Evolutionary conservation across 495 filamentous ascomycete genomes (phyloP).

Genomic region (Aspergillus homomorphus): DNA sequence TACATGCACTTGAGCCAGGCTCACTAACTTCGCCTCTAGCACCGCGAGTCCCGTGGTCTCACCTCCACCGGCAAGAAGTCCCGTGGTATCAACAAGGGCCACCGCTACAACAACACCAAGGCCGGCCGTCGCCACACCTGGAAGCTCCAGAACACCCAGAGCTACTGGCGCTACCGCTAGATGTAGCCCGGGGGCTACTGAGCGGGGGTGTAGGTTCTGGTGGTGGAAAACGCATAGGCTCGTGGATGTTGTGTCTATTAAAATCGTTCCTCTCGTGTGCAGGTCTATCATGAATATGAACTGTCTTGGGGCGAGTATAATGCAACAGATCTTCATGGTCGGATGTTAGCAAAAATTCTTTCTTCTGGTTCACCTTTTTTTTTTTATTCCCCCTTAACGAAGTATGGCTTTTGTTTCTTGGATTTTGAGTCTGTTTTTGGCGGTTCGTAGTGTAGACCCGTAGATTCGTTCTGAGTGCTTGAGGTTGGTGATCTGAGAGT

Average conservation of each 20-base stretch:
- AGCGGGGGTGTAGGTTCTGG: constrained; percentile 27
- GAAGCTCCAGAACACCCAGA: constrained; percentile 98
- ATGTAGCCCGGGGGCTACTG: constrained; percentile 18
- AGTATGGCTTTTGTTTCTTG: constrained; percentile 40
- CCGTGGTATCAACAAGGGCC: constrained; percentile 97
- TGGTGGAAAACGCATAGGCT: constrained; percentile 25
- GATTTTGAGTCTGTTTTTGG: constrained; percentile 15
- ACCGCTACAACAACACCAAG: constrained; percentile 96
- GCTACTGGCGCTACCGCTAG: constrained; percentile 83
- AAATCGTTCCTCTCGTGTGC: constrained; percentile 33
- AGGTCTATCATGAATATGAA: constrained; percentile 30
- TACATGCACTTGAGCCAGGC: background rate
- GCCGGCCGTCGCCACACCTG: constrained; percentile 97
- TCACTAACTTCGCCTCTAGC: constrained; percentile 49
- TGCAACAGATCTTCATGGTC: constrained; percentile 40
- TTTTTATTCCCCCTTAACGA: constrained; percentile 43
- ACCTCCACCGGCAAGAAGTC: constrained; percentile 99
- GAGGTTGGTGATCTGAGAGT: no score
- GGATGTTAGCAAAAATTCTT: constrained; percentile 47
- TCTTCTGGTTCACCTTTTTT: constrained; percentile 32
- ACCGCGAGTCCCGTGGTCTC: constrained; percentile 94
- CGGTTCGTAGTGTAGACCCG: background rate
- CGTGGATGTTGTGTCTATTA: constrained; percentile 43
- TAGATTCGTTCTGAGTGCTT: background rate
- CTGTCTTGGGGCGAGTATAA: constrained; percentile 38